Conservation (phyloP, 192 early-diverging fungal genomes). For the Entomortierella chlamydospora region DNA sequence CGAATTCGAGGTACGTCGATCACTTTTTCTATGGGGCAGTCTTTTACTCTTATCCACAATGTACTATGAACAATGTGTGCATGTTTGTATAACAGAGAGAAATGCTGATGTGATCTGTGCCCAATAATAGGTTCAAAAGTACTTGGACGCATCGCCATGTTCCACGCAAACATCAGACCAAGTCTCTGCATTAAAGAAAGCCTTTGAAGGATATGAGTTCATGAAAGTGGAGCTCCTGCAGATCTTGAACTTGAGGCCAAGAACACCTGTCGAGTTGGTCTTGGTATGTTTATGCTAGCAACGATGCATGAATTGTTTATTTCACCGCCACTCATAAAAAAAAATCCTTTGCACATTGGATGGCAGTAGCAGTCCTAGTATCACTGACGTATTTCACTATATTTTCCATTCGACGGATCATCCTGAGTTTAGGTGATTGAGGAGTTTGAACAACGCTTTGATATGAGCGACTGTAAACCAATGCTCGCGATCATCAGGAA, state of each 20-base stretch:
- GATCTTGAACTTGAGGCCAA: conserved; percentile 79
- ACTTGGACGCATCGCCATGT: conserved; percentile 69
- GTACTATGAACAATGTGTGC: too few species aligned
- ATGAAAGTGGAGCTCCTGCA: conserved; percentile 82
- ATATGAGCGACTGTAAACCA: conserved; percentile 61
- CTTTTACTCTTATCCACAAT: not conserved
- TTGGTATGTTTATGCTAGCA: conserved; percentile 62
- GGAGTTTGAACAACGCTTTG: conserved; percentile 76
- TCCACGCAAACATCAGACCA: conserved; percentile 67
- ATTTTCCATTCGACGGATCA: not conserved
- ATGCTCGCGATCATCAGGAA: conserved; percentile 61
- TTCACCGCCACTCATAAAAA: too few species aligned
- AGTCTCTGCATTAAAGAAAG: conserved; percentile 58
- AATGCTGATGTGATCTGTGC: too few species aligned
- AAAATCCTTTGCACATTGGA: too few species aligned
- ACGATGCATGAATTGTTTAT: not conserved
- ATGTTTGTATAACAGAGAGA: too few species aligned
- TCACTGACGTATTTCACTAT: not conserved
- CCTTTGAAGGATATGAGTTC: conserved; percentile 60
- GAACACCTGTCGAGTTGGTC: conserved; percentile 70
- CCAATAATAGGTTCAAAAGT: conserved; percentile 57
- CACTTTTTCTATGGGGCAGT: not conserved
- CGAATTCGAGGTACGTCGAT: conserved; percentile 67
- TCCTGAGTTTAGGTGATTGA: conserved; percentile 69
- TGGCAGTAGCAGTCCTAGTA: too few species aligned